Conservation (phyloP, 495 filamentous ascomycete species). For the Diplogelasinospora grovesii region DNA sequence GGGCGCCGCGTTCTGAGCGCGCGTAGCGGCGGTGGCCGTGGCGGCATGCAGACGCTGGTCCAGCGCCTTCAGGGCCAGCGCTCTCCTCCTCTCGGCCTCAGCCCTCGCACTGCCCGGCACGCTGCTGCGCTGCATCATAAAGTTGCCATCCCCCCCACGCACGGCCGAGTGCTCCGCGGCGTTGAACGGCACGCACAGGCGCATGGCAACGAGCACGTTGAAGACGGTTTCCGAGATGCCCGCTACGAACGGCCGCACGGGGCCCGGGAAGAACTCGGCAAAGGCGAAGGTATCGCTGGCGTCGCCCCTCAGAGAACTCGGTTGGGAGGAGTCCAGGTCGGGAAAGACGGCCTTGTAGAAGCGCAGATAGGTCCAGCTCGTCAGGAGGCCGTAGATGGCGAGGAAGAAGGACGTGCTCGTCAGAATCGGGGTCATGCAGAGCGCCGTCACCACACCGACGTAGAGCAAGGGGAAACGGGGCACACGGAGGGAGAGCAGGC, state of each 20-base stretch:
- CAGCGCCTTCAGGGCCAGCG: slow-evolving; percentile 80
- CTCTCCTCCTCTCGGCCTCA: slow-evolving; percentile 85
- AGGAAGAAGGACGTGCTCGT: slow-evolving; percentile 80
- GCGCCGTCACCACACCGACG: slow-evolving; percentile 65
- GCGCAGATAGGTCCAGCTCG: slow-evolving; percentile 91
- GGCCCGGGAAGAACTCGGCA: slow-evolving; percentile 90
- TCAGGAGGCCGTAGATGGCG: slow-evolving; percentile 73
- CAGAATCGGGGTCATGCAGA: slow-evolving; percentile 73
- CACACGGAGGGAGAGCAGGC: slow-evolving; percentile 82
- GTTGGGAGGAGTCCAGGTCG: slow-evolving; percentile 57
- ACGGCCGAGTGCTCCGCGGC: slow-evolving; percentile 76
- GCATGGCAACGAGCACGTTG: slow-evolving; percentile 61
- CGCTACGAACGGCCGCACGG: slow-evolving; percentile 68
- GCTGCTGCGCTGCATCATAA: slow-evolving; percentile 49
- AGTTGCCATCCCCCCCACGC: slow-evolving; percentile 34
- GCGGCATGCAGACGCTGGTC: slow-evolving; percentile 88
- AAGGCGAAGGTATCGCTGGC: slow-evolving; percentile 94
- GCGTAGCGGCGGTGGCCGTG: slow-evolving; percentile 43
- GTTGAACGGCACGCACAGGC: slow-evolving; percentile 80
- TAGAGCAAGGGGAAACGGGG: slow-evolving; percentile 84
- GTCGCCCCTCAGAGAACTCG: slow-evolving; percentile 65
- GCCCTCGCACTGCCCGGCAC: slow-evolving; percentile 68
- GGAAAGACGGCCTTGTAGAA: slow-evolving; percentile 77
- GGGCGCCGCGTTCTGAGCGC: slow-evolving; percentile 31
- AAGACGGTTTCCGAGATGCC: slow-evolving; percentile 70